phyloP scores from a whole-genome alignment of 179 eudicot species.

The Patellifolia procumbens region DNA sequence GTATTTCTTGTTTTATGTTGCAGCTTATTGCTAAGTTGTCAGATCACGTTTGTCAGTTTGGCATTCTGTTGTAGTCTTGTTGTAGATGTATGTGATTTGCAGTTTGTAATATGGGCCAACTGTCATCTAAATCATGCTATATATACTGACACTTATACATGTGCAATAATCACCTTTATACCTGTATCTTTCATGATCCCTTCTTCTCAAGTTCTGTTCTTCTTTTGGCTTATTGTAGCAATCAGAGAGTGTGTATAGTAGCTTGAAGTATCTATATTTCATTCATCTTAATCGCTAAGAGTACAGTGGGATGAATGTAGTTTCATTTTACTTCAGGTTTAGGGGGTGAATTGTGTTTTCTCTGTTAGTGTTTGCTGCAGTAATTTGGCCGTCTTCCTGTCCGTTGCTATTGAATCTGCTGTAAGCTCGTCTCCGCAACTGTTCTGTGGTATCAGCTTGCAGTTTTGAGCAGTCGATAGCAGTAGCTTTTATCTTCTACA shows the following conservation, averaged over 20 bases:
- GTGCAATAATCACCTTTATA: background rate
- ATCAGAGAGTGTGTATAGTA: background rate
- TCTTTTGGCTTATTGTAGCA: background rate
- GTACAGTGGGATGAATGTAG: background rate
- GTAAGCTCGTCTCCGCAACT: background rate
- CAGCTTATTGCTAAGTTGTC: constrained; percentile 9
- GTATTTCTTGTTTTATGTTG: constrained; percentile 7
- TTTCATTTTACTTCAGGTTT: background rate
- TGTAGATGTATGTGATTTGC: background rate
- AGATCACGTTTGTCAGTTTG: constrained; percentile 2
- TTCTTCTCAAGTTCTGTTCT: background rate
- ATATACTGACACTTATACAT: constrained; percentile 15
- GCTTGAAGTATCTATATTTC: background rate
- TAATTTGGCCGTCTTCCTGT: background rate
- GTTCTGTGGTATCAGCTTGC: background rate
- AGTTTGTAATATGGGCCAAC: constrained; percentile 9
- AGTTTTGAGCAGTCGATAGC: background rate
- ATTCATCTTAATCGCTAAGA: background rate
- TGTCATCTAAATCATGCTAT: constrained; percentile 6
- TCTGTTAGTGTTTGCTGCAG: background rate
- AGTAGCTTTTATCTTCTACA: background rate
- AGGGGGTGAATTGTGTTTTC: background rate
- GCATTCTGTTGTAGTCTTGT: background rate
- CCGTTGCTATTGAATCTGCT: background rate
- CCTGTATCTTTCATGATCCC: constrained; percentile 7